phyloP scores from a whole-genome alignment of 148 eudicot genomes.

The Chenopodium suecicum region DNA sequence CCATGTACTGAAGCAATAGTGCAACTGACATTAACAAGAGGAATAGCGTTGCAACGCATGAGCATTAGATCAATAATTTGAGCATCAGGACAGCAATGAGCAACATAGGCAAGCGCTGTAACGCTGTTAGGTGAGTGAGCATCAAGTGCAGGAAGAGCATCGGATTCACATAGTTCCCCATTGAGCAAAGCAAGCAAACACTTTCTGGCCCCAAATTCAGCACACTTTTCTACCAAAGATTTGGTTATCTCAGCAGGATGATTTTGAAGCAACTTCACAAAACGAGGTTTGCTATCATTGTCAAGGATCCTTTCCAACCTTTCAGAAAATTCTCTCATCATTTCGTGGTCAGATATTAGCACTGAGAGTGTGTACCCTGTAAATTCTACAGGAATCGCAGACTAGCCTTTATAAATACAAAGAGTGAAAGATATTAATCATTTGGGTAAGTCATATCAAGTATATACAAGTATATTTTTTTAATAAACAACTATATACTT shows the following conservation, averaged over 20 bases:
- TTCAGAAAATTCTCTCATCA: no score
- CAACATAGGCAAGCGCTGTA: conserved; percentile 7
- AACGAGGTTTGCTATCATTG: background rate
- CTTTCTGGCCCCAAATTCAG: background rate
- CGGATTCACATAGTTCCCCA: background rate
- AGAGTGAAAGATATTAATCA: no score
- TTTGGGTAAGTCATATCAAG: no score
- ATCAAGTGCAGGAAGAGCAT: background rate
- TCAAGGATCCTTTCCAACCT: background rate
- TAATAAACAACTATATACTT: no score
- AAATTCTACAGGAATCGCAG: no score
- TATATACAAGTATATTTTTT: no score
- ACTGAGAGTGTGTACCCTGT: no score
- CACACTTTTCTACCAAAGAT: conserved; percentile 1
- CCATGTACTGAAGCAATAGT: no score
- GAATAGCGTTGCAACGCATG: background rate
- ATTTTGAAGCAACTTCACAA: background rate
- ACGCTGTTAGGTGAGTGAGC: no score
- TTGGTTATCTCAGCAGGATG: background rate
- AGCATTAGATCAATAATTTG: conserved; percentile 5
- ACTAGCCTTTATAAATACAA: no score
- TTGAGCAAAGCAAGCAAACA: background rate
- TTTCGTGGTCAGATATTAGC: no score
- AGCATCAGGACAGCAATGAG: background rate
- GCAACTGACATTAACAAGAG: background rate